These are phyloP conservation scores for Ustilago tritici DNA, from an alignment of 1,284 basidiomycete genomes.

Conservation along the genomic window DNA sequence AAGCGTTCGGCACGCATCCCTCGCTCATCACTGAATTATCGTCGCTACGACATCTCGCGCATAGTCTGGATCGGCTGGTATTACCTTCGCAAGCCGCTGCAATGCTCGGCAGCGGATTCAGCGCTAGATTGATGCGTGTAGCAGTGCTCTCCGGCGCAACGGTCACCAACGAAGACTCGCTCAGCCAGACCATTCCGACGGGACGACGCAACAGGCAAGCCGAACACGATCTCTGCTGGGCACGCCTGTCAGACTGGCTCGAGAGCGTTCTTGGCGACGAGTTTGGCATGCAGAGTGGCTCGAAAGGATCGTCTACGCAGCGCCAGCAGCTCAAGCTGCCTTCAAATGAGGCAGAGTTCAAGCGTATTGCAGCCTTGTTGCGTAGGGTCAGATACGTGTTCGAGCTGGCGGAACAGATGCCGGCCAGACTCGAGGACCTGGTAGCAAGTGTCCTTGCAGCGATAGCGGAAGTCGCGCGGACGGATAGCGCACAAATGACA, in stretches of 20 bases:
- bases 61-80: slow-evolving; percentile 45
- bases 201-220: slow-evolving; percentile 25
- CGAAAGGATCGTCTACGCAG: not conserved
- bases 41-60: slow-evolving; percentile 50
- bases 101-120: slow-evolving; percentile 42
- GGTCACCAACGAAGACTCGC: slow-evolving; percentile 47
- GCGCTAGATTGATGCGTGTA: slow-evolving; percentile 45
- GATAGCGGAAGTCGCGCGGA: slow-evolving; percentile 23
- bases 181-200: slow-evolving; percentile 38
- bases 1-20: slow-evolving; percentile 38
- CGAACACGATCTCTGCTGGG: slow-evolving; percentile 50
- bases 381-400: slow-evolving; percentile 27
- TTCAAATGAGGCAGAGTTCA: slow-evolving; percentile 29
- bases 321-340: slow-evolving; percentile 26
- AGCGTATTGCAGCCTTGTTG: slow-evolving; percentile 29
- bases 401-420: slow-evolving; percentile 42
- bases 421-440: slow-evolving; percentile 29
- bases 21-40: slow-evolving; percentile 52
- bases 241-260: slow-evolving; percentile 49
- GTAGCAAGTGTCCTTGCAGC: slow-evolving; percentile 27
- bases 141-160: slow-evolving; percentile 47
- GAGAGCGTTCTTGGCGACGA: slow-evolving; percentile 52
- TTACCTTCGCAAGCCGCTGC: slow-evolving; percentile 54
- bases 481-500: not conserved
- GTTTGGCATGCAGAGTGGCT: slow-evolving; percentile 23